Percentiles rank a stretch among this genome's conserved stretches.
phyloP scores from a whole-genome alignment of 768 basidiomycete genomes.

The Suillus sp. region DNA sequence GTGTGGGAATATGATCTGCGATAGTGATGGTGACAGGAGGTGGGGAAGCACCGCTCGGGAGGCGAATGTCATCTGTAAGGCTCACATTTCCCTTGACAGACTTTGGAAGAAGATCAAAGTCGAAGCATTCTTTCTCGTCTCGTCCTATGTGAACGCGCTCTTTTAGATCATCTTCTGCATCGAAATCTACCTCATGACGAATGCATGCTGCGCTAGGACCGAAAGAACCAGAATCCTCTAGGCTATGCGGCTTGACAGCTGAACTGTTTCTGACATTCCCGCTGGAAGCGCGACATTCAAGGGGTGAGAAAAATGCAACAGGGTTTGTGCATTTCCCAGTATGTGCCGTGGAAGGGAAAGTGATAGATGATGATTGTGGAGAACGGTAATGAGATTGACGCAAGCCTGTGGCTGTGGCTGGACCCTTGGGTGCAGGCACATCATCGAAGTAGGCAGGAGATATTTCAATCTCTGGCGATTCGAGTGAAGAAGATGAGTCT shows the following conservation, averaged over 20 bases:
- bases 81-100: not conserved
- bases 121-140: constrained; percentile 22
- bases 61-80: not conserved
- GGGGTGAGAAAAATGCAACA: not conserved
- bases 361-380: constrained; percentile 23
- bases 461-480: constrained; percentile 34
- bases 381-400: constrained; percentile 31
- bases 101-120: constrained; percentile 31
- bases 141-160: constrained; percentile 19
- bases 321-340: constrained; percentile 9
- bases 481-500: constrained; percentile 19
- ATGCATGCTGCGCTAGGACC: constrained; percentile 36
- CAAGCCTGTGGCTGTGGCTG: constrained; percentile 43
- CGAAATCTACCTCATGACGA: constrained; percentile 17
- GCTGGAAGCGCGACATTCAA: not conserved
- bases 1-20: not conserved
- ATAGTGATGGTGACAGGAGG: not conserved
- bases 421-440: constrained; percentile 46
- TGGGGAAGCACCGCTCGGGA: not conserved
- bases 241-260: not conserved
- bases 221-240: constrained; percentile 9
- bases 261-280: not conserved
- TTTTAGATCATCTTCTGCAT: constrained; percentile 10
- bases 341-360: constrained; percentile 23
- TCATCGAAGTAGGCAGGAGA: constrained; percentile 49